These are phyloP conservation scores for Trichoderma citrinoviride DNA, from an alignment of 2,329 filamentous ascomycete genomes.

Conservation along the genomic window DNA sequence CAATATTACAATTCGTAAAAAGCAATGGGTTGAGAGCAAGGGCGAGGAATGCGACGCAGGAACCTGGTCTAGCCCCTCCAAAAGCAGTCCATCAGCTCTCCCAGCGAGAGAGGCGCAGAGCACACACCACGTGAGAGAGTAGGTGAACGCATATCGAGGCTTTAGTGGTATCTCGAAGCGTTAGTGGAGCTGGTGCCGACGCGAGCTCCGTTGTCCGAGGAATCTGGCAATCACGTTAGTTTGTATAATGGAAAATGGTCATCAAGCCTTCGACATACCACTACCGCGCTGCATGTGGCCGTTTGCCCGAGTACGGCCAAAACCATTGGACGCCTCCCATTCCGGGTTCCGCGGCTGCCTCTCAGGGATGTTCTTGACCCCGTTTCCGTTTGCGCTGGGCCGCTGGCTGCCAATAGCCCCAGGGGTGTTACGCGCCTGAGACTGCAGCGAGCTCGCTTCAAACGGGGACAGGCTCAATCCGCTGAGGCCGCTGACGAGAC, in stretches of 20 bases:
- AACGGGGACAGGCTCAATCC: constrained; percentile 52
- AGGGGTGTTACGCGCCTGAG: constrained; percentile 46
- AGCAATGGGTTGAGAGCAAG: constrained; percentile 30
- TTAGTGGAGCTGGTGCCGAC: constrained; percentile 37
- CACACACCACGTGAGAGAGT: not conserved
- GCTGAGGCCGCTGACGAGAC: constrained; percentile 48
- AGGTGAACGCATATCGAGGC: not conserved
- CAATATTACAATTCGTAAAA: constrained; percentile 41
- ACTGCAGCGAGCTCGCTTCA: constrained; percentile 43
- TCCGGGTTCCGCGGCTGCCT: constrained; percentile 63
- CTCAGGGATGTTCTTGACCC: constrained; percentile 51
- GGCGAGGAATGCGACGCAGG: constrained; percentile 21
- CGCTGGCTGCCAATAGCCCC: constrained; percentile 66
- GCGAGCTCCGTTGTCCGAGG: constrained; percentile 44
- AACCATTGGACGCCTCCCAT: constrained; percentile 56
- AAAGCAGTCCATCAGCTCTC: constrained; percentile 16
- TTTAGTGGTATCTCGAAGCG: constrained; percentile 40
- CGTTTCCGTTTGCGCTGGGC: constrained; percentile 48
- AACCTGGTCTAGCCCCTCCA: not conserved
- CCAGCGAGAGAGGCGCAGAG: not conserved
- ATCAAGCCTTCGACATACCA: constrained; percentile 43
- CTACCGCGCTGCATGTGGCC: constrained; percentile 62
- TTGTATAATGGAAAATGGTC: not conserved
- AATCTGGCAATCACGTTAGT: constrained; percentile 36
- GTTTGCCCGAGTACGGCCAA: constrained; percentile 55